These are phyloP conservation scores for Chaetomiaceae sp. DNA, from an alignment of 2,329 filamentous ascomycete species.

Conservation along the genomic window DNA sequence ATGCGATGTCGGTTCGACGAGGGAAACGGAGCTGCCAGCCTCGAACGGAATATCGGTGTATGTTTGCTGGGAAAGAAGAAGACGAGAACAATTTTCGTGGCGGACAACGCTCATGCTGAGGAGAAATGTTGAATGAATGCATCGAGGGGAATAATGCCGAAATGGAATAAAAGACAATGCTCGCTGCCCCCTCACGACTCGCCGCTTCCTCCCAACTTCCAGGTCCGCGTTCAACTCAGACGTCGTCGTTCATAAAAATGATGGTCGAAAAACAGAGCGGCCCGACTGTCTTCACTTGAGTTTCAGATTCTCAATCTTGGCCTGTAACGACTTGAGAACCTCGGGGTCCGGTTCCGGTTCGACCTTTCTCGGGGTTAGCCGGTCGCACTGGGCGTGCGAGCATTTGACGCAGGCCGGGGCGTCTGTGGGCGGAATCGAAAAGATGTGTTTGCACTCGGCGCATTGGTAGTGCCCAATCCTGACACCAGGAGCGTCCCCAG, in stretches of 20 bases:
- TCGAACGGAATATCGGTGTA: neutral
- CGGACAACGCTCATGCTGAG: conserved; percentile 13
- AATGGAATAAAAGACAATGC: conserved; percentile 3
- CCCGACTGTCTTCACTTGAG: conserved; percentile 20
- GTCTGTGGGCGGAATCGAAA: conserved; percentile 46
- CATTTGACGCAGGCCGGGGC: conserved; percentile 57
- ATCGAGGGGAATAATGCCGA: conserved; percentile 6
- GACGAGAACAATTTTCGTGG: conserved; percentile 10
- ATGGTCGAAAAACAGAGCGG: neutral
- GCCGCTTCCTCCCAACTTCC: neutral
- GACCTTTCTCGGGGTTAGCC: conserved; percentile 55
- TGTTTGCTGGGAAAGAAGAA: neutral
- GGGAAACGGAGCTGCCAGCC: neutral
- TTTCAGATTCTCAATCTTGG: conserved; percentile 46
- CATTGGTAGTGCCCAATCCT: conserved; percentile 55
- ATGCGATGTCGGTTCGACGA: neutral
- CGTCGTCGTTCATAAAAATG: too few species aligned
- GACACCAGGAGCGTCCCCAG: conserved; percentile 57
- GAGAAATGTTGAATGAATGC: conserved; percentile 12
- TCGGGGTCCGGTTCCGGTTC: conserved; percentile 60
- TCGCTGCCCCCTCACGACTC: neutral
- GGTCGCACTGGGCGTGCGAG: conserved; percentile 55
- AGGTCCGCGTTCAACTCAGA: too few species aligned
- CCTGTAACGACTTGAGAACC: conserved; percentile 53
- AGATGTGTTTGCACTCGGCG: conserved; percentile 58